Evolutionary conservation across 495 filamentous ascomycete species (phyloP).

Genomic region (Aspergillus steynii): DNA sequence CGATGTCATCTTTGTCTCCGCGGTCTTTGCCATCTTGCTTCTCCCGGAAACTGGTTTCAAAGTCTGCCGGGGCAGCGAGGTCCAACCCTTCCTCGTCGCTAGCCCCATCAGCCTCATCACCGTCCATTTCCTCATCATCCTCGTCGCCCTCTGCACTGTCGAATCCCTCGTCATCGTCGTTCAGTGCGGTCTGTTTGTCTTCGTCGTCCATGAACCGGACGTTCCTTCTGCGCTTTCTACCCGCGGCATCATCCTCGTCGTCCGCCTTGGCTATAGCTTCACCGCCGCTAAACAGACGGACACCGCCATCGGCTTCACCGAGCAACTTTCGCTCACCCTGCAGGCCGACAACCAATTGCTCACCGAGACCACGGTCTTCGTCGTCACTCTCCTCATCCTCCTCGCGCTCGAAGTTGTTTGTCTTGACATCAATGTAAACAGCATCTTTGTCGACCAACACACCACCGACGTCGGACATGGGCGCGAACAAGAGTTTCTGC

Average conservation of each 20-base stretch:
- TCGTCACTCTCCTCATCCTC: slow-evolving; percentile 48
- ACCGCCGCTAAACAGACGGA: slow-evolving; percentile 81
- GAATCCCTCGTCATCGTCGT: slow-evolving; percentile 63
- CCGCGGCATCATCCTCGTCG: slow-evolving; percentile 61
- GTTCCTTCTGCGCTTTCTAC: slow-evolving; percentile 68
- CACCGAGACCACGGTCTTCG: slow-evolving; percentile 80
- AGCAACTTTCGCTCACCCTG: slow-evolving; percentile 80
- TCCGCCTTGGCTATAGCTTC: slow-evolving; percentile 62
- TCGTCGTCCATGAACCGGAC: slow-evolving; percentile 61
- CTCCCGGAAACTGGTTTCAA: slow-evolving; percentile 42
- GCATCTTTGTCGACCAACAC: slow-evolving; percentile 81
- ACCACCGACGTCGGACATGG: slow-evolving; percentile 96
- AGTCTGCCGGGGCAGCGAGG: slow-evolving; percentile 43
- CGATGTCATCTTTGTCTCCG: slow-evolving; percentile 62
- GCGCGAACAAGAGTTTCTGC: slow-evolving; percentile 91
- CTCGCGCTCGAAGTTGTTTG: slow-evolving; percentile 74
- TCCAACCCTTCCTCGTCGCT: slow-evolving; percentile 44
- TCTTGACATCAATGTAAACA: slow-evolving; percentile 76
- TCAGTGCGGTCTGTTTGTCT: slow-evolving; percentile 51
- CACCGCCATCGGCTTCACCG: slow-evolving; percentile 76
- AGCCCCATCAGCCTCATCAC: slow-evolving; percentile 32
- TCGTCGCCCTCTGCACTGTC: slow-evolving; percentile 59
- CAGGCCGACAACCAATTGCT: slow-evolving; percentile 87
- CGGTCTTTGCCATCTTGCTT: slow-evolving; percentile 42
- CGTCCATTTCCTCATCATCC: slow-evolving; percentile 45